Evolutionary conservation across 2,329 filamentous ascomycete species (phyloP).

Genomic region (Aspergillus tanneri): DNA sequence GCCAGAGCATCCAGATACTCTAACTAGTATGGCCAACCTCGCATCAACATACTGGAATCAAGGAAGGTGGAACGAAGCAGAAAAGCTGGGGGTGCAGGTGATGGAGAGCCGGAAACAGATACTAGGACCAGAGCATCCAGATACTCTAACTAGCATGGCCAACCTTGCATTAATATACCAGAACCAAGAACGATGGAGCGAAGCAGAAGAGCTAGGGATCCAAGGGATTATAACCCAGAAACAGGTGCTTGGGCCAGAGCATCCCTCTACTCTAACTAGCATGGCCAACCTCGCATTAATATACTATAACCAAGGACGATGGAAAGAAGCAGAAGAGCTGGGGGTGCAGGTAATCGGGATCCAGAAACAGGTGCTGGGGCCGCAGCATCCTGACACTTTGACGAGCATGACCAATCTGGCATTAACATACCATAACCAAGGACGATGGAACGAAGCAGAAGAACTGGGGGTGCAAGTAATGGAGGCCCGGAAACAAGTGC

Average conservation of each 20-base stretch:
- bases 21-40: too few species aligned
- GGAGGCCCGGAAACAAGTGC: too few species aligned
- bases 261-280: not conserved
- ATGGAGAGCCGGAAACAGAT: slow-evolving; percentile 22
- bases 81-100: too few species aligned
- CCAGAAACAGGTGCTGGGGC: too few species aligned
- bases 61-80: too few species aligned
- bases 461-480: too few species aligned
- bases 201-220: not conserved
- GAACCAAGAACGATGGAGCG: too few species aligned
- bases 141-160: slow-evolving; percentile 45
- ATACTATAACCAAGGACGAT: not conserved
- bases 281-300: not conserved
- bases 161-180: slow-evolving; percentile 2
- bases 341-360: too few species aligned
- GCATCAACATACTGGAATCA: too few species aligned
- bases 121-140: slow-evolving; percentile 10
- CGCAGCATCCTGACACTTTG: too few species aligned
- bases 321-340: not conserved
- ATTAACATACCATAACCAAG: not conserved
- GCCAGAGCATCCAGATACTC: slow-evolving; percentile 13
- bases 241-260: not conserved
- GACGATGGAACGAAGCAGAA: not conserved
- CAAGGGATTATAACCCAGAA: not conserved
- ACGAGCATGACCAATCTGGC: not conserved